Evolutionary conservation across 164 flowering plant genomes (phyloP).

Genomic region (Amborella trichopoda): DNA sequence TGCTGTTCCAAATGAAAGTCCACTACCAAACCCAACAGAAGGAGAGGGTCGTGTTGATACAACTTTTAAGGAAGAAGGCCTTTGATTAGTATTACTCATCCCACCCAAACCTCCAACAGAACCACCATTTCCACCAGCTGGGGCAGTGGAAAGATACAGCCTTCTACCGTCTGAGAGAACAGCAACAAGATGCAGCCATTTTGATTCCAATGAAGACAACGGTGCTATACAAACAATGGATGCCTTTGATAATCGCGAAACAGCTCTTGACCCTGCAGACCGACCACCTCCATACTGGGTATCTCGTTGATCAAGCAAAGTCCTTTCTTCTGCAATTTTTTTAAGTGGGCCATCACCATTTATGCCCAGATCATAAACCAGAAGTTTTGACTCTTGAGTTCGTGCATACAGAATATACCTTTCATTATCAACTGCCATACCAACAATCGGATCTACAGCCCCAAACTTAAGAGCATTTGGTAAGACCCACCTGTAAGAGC

Average conservation of each 20-base stretch:
- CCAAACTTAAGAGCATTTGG: constrained; percentile 94
- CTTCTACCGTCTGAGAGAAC: constrained; percentile 95
- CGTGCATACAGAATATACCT: constrained; percentile 81
- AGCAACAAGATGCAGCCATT: constrained; percentile 88
- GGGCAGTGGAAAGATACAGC: constrained; percentile 76
- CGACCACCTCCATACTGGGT: constrained; percentile 50
- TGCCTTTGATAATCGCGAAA: constrained; percentile 42
- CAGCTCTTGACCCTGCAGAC: constrained; percentile 38
- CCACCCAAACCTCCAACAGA: constrained; percentile 48
- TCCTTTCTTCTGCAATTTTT: constrained; percentile 86
- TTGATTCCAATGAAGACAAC: constrained; percentile 76
- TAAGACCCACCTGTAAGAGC: constrained; percentile 70
- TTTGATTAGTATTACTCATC: constrained; percentile 30
- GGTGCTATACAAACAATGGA: constrained; percentile 80
- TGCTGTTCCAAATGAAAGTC: constrained; percentile 62
- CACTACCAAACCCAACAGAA: constrained; percentile 52
- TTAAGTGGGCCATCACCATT: constrained; percentile 72
- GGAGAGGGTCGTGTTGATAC: constrained; percentile 66
- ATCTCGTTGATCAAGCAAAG: constrained; percentile 65
- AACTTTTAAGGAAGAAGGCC: constrained; percentile 64
- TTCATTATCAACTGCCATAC: constrained; percentile 89
- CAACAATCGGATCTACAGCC: constrained; percentile 83
- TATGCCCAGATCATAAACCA: constrained; percentile 64
- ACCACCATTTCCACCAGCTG: constrained; percentile 50
- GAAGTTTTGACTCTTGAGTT: constrained; percentile 88